Base-by-base conservation (phyloP, 768 basidiomycete genomes). In the Boletus edulis region DNA sequence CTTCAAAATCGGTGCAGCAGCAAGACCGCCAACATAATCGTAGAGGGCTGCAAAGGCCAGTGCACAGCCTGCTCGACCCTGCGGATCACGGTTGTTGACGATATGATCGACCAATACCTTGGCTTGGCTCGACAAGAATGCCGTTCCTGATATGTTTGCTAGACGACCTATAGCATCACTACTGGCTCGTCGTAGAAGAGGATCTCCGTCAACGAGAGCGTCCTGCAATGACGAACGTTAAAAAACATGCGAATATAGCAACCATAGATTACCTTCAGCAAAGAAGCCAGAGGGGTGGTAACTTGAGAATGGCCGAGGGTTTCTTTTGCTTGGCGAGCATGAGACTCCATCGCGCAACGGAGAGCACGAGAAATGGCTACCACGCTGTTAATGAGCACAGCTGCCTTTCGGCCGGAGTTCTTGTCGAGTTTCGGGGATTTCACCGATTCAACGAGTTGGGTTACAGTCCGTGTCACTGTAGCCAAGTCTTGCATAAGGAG, bases 61-160 rank as follows among this genome's bases (percentile, higher is more conserved):
- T 0, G 94, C 93, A 67, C 94, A 98, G 0, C 97, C 97, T 15
- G 96, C 95, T 17, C 97, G 85, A 22, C 87, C 87, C 57, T 91
- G 81, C 0, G 97, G 96, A 68, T 96, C 90, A 17, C 96, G 88
- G 68, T 98, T 97, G 71, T 80, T 92, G 52, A 98, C 93, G 22
- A 98, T 89, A 63, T 94, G 89, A 62, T 97, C 90, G 10, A 98
- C 94, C 5, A 98, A 78, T 57, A 84, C 84, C 70, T 97, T 97
- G 57, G 93, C 87, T 69, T 95, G 90, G 43, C 79, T 81, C 1
- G 91, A 89, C 47, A 98, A 77, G 76, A 94, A 96, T 40, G 79
- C 81, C 8, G 87, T 91, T 5, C 88, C 92, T 1, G 89, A 89
- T 32, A 96, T 74, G 62, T 84, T 89, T 9, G 91, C 88, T 9